Percentiles rank a stretch among this genome's conserved stretches.
These are phyloP conservation scores for Aspergillus homomorphus DNA, from an alignment of 495 filamentous ascomycete species.

Conservation along the genomic window DNA sequence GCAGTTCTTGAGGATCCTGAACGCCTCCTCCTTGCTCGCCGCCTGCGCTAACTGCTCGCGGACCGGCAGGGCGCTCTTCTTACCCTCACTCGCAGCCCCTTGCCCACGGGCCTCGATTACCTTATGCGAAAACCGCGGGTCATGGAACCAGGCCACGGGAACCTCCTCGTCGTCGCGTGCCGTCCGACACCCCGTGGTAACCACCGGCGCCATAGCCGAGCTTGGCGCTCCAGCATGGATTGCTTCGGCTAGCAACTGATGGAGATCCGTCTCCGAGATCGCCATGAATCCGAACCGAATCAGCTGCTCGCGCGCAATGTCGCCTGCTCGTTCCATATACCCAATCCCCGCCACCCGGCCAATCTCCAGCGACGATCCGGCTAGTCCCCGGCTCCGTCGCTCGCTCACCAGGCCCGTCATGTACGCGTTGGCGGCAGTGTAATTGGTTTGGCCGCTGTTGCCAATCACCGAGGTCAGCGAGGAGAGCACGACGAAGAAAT, in stretches of 20 bases:
- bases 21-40: background rate
- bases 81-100: background rate
- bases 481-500: constrained; percentile 44
- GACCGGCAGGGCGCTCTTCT: background rate
- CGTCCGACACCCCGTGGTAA: background rate
- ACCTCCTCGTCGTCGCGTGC: background rate
- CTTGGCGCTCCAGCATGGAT: constrained; percentile 13
- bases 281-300: background rate
- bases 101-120: background rate
- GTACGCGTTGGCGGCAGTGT: constrained; percentile 58
- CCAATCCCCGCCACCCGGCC: background rate
- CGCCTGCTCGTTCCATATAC: background rate
- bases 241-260: constrained; percentile 19
- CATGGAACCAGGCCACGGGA: background rate
- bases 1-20: background rate
- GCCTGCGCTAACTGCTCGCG: background rate
- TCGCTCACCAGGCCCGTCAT: constrained; percentile 40
- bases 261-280: background rate
- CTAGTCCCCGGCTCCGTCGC: background rate
- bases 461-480: constrained; percentile 32
- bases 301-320: background rate
- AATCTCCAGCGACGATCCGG: background rate
- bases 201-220: background rate
- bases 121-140: background rate
- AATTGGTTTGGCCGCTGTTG: constrained; percentile 49